Conservation (phyloP, 2,329 filamentous ascomycete genomes). For the Waltergamsia citrina region DNA sequence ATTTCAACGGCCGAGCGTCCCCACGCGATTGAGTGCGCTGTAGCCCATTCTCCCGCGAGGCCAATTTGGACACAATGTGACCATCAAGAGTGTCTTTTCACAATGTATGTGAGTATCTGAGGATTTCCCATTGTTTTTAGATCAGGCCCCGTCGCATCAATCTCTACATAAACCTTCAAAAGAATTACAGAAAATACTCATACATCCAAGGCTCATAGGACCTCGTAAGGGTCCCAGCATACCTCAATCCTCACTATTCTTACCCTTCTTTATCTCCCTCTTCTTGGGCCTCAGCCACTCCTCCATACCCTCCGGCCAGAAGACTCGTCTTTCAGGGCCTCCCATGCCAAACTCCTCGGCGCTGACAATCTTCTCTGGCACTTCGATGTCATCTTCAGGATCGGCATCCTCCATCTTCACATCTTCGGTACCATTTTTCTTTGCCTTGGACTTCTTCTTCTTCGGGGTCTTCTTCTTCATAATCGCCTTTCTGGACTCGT, state of each 20-base stretch:
- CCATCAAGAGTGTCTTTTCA: no score
- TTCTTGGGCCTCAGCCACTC: conserved; percentile 83
- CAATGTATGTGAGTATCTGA: no score
- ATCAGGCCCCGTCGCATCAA: no score
- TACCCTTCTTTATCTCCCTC: conserved; percentile 50
- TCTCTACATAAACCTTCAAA: no score
- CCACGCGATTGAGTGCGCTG: no score
- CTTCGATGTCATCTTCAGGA: conserved; percentile 23
- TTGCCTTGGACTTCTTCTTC: conserved; percentile 18
- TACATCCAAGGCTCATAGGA: no score
- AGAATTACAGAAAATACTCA: no score
- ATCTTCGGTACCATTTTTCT: neutral
- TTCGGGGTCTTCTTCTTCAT: conserved; percentile 26
- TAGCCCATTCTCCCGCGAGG: no score
- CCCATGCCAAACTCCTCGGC: conserved; percentile 78
- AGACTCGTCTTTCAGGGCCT: conserved; percentile 70
- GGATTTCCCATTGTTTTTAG: no score
- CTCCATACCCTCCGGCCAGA: conserved; percentile 85
- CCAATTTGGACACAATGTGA: no score
- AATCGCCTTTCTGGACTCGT: conserved; percentile 51
- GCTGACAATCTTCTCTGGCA: conserved; percentile 36
- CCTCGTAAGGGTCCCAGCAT: no score
- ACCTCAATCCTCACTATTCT: conserved; percentile 7
- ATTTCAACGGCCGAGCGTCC: no score
- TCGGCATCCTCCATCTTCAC: conserved; percentile 26